Evolutionary conservation across 768 basidiomycete genomes (phyloP).

Genomic region (Trametes cinnabarina): DNA sequence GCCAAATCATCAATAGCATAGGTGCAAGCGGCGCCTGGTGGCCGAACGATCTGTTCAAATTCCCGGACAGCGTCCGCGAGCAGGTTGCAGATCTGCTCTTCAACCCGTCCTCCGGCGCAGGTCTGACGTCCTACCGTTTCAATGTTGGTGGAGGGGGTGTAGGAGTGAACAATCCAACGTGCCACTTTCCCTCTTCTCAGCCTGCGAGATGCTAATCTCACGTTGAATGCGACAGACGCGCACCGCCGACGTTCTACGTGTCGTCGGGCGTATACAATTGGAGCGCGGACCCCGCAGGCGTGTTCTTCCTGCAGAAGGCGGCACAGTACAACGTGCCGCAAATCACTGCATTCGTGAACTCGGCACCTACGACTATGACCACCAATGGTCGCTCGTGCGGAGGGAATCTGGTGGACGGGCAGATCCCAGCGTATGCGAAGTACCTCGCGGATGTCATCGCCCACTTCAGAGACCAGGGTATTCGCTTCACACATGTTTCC

Average conservation of each 20-base stretch:
- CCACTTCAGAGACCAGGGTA: conserved; percentile 39
- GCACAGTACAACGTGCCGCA: conserved; percentile 35
- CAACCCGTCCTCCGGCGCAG: conserved; percentile 34
- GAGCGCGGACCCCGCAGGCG: conserved; percentile 38
- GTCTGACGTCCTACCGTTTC: conserved; percentile 42
- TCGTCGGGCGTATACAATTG: conserved; percentile 39
- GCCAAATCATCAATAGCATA: conserved; percentile 39
- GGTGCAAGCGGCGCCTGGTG: conserved; percentile 50
- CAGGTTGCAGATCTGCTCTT: conserved; percentile 43
- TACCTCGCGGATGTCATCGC: conserved; percentile 41
- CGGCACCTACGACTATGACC: conserved; percentile 31
- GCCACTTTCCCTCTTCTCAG: too few relatives aligned
- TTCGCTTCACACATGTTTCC: conserved; percentile 41
- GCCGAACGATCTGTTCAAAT: conserved; percentile 42
- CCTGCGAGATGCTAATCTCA: too few relatives aligned
- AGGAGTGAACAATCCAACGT: conserved; percentile 38
- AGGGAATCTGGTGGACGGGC: conserved; percentile 15
- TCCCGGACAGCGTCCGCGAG: conserved; percentile 39
- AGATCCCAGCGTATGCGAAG: conserved; percentile 37
- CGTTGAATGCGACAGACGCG: too few relatives aligned
- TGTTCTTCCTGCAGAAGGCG: conserved; percentile 42
- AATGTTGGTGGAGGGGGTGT: conserved; percentile 45
- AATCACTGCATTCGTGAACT: conserved; percentile 44
- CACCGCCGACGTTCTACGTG: conserved; percentile 1
- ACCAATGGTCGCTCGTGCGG: conserved; percentile 21